Evolutionary conservation across 2,329 filamentous ascomycete species (phyloP).

Genomic region (Epichloe sp.): DNA sequence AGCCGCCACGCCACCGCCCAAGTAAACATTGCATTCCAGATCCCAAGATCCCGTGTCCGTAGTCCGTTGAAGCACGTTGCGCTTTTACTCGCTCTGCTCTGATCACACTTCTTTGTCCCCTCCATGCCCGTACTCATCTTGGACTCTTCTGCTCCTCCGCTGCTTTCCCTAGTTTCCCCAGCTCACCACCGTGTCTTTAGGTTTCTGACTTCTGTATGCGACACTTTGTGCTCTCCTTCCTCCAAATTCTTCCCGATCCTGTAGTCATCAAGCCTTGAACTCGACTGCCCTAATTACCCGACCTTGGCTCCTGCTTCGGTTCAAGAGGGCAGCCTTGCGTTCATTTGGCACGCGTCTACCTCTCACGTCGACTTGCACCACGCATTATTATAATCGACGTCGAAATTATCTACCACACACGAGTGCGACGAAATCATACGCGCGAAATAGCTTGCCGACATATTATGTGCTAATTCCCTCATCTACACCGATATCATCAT

Average conservation of each 20-base stretch:
- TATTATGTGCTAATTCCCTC: conserved; percentile 24
- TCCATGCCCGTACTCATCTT: background rate
- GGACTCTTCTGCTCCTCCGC: background rate
- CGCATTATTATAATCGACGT: background rate
- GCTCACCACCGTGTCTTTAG: background rate
- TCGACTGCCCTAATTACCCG: background rate
- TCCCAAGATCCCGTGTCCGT: background rate
- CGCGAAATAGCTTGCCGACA: conserved; percentile 7
- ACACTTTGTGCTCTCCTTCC: background rate
- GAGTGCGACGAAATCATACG: conserved; percentile 4
- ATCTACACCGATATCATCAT: conserved; percentile 11
- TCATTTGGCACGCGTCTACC: conserved; percentile 1
- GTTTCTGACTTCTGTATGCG: background rate
- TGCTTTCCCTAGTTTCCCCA: background rate
- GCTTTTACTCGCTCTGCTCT: conserved; percentile 6
- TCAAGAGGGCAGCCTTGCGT: background rate
- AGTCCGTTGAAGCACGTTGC: background rate
- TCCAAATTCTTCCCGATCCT: background rate
- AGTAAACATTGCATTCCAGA: conserved; percentile 12
- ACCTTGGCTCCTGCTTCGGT: conserved; percentile 2
- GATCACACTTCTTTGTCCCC: background rate
- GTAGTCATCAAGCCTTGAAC: background rate
- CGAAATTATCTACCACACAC: conserved; percentile 1
- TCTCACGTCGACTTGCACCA: background rate
- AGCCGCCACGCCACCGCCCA: conserved; percentile 6